Base-by-base conservation (phyloP, 805 yeast species). In the Suhomyces tanzawaensis region DNA sequence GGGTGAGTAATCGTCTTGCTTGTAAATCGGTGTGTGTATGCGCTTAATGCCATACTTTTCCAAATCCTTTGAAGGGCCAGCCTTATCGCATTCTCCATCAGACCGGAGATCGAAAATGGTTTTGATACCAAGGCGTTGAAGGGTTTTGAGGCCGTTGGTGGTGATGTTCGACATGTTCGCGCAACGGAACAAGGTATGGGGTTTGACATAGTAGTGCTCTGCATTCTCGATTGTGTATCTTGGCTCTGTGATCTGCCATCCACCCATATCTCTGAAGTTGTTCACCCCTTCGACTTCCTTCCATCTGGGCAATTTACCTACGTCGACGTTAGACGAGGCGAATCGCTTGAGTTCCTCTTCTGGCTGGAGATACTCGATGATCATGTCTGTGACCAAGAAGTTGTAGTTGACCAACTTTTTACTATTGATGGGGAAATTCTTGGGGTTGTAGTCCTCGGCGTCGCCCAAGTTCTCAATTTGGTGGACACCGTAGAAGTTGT, bases 191-290 rank as follows among this genome's bases (percentile, higher is more conserved):
- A 81, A 49, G 5, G 72, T 35, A 8, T 80, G 77, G 3, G 81
- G 70, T 46, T 69, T 73, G 4, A 82, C 84, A 47, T 52, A 74
- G 40, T 47, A 52, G 19, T 57, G 58, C 8, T 7, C 19, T 6
- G 36, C 15, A 14, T 19, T 15, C 3, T 32, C 23, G 21, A 52
- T 26, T 8, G 37, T 37, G 34, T 52, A 62, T 11, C 58, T 47
- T 4, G 73, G 71, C 18, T 37, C 36, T 7, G 46, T 45, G 0
- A 78, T 60, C 37, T 58, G 62, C 77, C 83, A 87, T 11, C 95
- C 95, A 1, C 95, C 96, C 40, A 82, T 54, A 51, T 88, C 95
- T 45, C 96, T 69, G 51, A 85, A 82, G 51, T 87, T 87, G 28
- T 73, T 58, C 15, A 85, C 74, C 0, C 89, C 90, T 5, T 82